phyloP scores from a whole-genome alignment of 208 protist species.

The Acanthamoeba sp. region DNA sequence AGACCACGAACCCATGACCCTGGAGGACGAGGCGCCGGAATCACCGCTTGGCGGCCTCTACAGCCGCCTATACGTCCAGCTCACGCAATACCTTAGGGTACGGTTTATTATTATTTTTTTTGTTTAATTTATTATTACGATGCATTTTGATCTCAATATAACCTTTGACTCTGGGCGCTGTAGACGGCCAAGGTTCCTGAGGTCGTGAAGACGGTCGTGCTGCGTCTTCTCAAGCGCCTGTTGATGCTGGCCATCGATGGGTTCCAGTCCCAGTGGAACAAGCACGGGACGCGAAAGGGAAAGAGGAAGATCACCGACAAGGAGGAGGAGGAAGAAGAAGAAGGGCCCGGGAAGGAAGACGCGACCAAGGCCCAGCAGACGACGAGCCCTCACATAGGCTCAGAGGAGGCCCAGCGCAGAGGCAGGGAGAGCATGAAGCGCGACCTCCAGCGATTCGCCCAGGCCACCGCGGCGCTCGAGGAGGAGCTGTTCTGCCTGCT shows the following conservation, averaged over 20 bases:
- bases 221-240: constrained; percentile 49
- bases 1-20: neutral
- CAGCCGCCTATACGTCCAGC: constrained; percentile 4
- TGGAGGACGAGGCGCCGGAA: neutral
- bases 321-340: neutral
- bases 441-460: neutral
- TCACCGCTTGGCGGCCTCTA: neutral
- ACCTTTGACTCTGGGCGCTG: too few species aligned
- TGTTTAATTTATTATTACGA: neutral
- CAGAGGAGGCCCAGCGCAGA: neutral
- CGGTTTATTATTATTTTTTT: neutral
- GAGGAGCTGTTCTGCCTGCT: constrained; percentile 26
- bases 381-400: neutral
- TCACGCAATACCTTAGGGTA: constrained; percentile 30
- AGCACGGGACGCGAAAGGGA: neutral
- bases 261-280: neutral
- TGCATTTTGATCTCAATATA: too few species aligned
- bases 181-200: constrained; percentile 7
- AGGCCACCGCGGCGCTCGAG: neutral
- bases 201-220: constrained; percentile 16
- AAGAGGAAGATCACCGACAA: constrained; percentile 33
- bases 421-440: neutral
- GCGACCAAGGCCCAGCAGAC: neutral
- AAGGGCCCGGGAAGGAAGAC: neutral
- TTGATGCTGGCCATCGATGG: constrained; percentile 14